A percentile compares a stretch with the other conserved stretches of the same genome.
phyloP scores from a whole-genome alignment of 352 stramenopile genomes.

The Globisporangium abappressorium region DNA sequence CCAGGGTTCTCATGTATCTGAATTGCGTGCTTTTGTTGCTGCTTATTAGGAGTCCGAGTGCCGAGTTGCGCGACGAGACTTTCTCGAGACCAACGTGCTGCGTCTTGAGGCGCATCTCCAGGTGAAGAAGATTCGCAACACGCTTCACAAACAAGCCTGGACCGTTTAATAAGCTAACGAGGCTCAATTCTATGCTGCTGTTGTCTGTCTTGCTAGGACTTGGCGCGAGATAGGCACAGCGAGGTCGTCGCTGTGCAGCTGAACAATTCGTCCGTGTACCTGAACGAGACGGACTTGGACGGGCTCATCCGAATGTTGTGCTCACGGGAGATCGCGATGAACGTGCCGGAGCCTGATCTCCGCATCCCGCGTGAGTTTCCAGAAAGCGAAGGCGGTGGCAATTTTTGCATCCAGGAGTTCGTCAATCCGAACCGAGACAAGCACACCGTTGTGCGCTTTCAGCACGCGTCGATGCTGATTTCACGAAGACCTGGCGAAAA shows the following conservation, averaged over 20 bases:
- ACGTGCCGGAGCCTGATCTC: conserved; percentile 17
- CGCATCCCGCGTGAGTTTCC: conserved; percentile 16
- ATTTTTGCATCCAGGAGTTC: conserved; percentile 36
- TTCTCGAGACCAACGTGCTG: conserved; percentile 35
- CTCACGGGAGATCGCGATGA: conserved; percentile 29
- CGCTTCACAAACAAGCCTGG: too few species aligned
- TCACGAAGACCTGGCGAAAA: background rate
- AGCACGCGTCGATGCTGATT: background rate
- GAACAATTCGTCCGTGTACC: conserved; percentile 2
- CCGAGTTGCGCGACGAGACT: conserved; percentile 13
- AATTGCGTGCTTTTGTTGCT: background rate
- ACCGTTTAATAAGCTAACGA: too few species aligned
- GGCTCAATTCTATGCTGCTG: background rate
- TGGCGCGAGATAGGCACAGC: conserved; percentile 9
- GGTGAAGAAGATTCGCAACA: conserved; percentile 12
- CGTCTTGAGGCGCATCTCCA: conserved; percentile 37
- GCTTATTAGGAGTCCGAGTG: background rate
- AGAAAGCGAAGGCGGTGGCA: background rate
- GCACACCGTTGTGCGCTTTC: conserved; percentile 11
- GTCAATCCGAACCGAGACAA: background rate
- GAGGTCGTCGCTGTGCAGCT: conserved; percentile 21
- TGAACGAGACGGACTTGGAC: conserved; percentile 28
- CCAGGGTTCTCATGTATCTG: background rate
- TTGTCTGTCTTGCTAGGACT: conserved; percentile 14
- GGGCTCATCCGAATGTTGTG: conserved; percentile 25